Evolutionary conservation across 768 basidiomycete species (phyloP).

Genomic region (Xerocomellus amylosporus): DNA sequence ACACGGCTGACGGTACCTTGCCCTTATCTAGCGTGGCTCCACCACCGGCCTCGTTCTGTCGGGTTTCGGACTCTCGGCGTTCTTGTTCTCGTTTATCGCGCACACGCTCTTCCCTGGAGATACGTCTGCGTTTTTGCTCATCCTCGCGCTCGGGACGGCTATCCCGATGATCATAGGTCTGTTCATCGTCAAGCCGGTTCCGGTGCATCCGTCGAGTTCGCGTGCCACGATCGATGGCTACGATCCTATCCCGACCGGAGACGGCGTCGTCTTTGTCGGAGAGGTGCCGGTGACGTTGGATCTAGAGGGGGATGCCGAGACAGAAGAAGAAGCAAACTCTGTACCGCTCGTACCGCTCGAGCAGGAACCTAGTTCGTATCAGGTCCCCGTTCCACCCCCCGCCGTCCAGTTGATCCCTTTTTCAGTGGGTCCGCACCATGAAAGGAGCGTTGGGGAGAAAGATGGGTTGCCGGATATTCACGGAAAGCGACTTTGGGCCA

Average conservation of each 20-base stretch:
- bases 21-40: conserved; percentile 84
- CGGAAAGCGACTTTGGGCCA: conserved; percentile 49
- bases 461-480: conserved; percentile 48
- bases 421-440: conserved; percentile 1
- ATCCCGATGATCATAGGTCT: conserved; percentile 75
- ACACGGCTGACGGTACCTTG: too few relatives aligned
- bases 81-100: conserved; percentile 79
- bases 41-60: conserved; percentile 78
- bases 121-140: conserved; percentile 70
- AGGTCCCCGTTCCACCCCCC: conserved; percentile 17
- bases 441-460: conserved; percentile 2
- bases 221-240: conserved; percentile 13
- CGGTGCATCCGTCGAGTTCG: conserved; percentile 43
- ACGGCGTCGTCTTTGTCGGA: conserved; percentile 23
- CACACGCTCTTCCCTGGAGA: conserved; percentile 72
- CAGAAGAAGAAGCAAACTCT: conserved; percentile 17
- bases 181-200: conserved; percentile 66
- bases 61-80: conserved; percentile 89
- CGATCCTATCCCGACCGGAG: conserved; percentile 15
- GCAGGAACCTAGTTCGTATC: conserved; percentile 18
- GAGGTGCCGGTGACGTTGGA: conserved; percentile 16
- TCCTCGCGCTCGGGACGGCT: conserved; percentile 76
- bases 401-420: conserved; percentile 23
- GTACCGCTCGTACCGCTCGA: conserved; percentile 23
- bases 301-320: conserved; percentile 10